Conservation (phyloP, 805 yeast species). For the Ogataea thermomethanolica region DNA sequence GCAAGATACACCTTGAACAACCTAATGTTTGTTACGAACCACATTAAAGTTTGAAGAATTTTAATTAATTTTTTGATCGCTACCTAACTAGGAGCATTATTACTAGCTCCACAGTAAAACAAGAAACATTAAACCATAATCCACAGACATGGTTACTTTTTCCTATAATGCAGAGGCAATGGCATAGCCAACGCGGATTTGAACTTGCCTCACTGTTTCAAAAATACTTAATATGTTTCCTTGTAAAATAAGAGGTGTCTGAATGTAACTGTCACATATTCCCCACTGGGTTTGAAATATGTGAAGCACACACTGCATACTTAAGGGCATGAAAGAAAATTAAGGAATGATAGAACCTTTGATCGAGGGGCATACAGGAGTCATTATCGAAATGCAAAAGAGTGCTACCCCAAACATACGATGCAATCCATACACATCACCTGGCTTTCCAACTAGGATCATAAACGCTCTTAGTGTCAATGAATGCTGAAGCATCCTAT, state of each 20-base stretch:
- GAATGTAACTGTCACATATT: slow-evolving; percentile 29
- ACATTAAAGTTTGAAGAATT: too few species aligned
- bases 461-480: slow-evolving; percentile 43
- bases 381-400: slow-evolving; percentile 17
- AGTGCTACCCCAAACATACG: slow-evolving; percentile 25
- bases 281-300: slow-evolving; percentile 33
- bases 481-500: slow-evolving; percentile 44
- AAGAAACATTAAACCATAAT: too few species aligned
- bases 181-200: slow-evolving; percentile 31
- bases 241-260: slow-evolving; percentile 37
- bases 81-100: too few species aligned
- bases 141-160: too few species aligned
- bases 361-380: slow-evolving; percentile 37
- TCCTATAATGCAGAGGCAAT: slow-evolving; percentile 25
- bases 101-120: too few species aligned
- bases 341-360: slow-evolving; percentile 28
- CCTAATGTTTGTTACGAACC: too few species aligned
- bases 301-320: slow-evolving; percentile 41
- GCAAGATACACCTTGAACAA: too few species aligned
- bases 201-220: slow-evolving; percentile 36
- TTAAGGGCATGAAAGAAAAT: slow-evolving; percentile 43
- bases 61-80: too few species aligned
- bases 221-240: slow-evolving; percentile 38
- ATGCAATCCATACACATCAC: slow-evolving; percentile 41
- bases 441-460: slow-evolving; percentile 38